These are phyloP conservation scores for Syzygium oleosum DNA, from an alignment of 345 rosid species.

Conservation along the genomic window DNA sequence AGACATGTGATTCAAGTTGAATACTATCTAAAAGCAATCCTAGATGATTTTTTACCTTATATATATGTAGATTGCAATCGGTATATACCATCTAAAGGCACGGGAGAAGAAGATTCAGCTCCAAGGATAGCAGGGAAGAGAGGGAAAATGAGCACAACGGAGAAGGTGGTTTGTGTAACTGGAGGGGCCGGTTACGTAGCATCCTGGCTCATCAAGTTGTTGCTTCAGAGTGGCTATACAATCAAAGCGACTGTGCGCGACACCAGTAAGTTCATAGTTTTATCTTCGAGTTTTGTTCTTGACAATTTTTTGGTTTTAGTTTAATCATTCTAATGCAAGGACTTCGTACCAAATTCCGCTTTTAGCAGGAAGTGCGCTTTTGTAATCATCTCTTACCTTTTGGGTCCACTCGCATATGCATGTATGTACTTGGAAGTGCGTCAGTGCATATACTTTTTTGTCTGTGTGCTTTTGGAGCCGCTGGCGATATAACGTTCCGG, in stretches of 20 bases:
- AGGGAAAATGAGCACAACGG: background rate
- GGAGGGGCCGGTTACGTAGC: constrained; percentile 42
- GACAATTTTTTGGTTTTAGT: too few relatives aligned
- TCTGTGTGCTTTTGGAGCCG: background rate
- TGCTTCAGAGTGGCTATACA: constrained; percentile 37
- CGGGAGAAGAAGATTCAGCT: background rate
- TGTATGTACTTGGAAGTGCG: background rate
- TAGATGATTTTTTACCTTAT: background rate
- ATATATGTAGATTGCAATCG: background rate
- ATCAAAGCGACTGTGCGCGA: constrained; percentile 31
- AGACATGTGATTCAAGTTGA: background rate
- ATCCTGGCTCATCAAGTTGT: constrained; percentile 33
- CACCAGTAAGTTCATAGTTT: background rate
- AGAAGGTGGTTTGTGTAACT: constrained; percentile 26
- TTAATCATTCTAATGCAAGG: background rate
- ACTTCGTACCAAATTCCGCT: background rate
- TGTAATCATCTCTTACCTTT: background rate
- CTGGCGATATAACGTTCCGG: background rate
- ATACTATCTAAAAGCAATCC: background rate
- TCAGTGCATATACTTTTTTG: background rate
- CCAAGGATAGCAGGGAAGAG: background rate
- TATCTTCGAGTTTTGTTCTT: background rate
- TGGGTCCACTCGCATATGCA: too few relatives aligned
- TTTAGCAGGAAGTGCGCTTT: background rate
- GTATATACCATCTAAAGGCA: background rate